Evolutionary conservation across 352 stramenopile species (phyloP), one percentile per base, ranked within the genome.

Genomic region (Pythium coloratum): DNA sequence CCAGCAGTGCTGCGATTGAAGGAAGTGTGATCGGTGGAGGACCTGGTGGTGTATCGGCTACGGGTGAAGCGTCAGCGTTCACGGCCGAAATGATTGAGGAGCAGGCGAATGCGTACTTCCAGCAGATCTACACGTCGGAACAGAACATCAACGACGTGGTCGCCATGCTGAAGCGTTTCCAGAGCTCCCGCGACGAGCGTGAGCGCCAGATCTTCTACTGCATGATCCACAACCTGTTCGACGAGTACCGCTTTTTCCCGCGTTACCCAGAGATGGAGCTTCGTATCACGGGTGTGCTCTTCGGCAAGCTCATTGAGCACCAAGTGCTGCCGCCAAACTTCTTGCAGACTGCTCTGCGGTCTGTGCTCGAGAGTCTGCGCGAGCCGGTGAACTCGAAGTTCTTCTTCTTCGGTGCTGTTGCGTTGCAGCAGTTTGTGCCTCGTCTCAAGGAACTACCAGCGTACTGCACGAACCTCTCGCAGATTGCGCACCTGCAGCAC

Each of bases 181-280:
- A 99, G 81, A 88, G 83, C 26, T 99, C 95, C 14, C 90, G 91
- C 9, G 96, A 99, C 65, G 86, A 92, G 34, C 90, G 95, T 53
- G 97, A 99, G 70, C 97, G 98, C 58, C 97, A 99, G 76, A 99
- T 99, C 69, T 99, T 99, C 76, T 97, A 97, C 49, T 99, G 96
- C 73, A 99, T 99, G 97, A 98, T 99, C 66, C 97, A 99, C 80
- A 99, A 99, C 73, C 79, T 99, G 2, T 99, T 99, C 75, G 97
- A 99, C 70, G 97, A 99, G 78, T 99, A 99, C 76, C 88, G 96
- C 57, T 99, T 99, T 81, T 99, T 99, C 73, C 96, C 97, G 42
- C 97, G 98, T 66, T 99, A 99, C 73, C 97, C 97, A 7, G 97
- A 99, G 75, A 99, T 99, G 82, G 97, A 99, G 75, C 75, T 99